phyloP scores from a whole-genome alignment of 2,329 filamentous ascomycete genomes.

The Colletotrichum chlorophyti region DNA sequence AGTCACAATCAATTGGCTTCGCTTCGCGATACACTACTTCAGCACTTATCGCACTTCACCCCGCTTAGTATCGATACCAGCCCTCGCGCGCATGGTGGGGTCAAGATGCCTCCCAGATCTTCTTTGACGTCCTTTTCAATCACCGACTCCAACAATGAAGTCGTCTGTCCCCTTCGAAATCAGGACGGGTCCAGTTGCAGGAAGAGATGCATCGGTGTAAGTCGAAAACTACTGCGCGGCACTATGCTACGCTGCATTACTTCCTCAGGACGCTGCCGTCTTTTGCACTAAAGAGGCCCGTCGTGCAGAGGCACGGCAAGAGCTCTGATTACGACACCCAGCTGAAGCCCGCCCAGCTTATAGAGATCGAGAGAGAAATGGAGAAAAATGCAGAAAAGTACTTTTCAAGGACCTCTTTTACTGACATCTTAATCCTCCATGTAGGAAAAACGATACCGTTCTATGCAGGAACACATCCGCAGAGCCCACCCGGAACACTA shows the following conservation, averaged over 20 bases:
- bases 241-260: conserved; percentile 11
- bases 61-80: conserved; percentile 44
- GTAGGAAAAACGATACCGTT: conserved; percentile 94
- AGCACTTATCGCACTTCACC: conserved; percentile 37
- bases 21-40: conserved; percentile 22
- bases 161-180: conserved; percentile 93
- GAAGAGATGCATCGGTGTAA: conserved; percentile 97
- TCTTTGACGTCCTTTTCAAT: conserved; percentile 90
- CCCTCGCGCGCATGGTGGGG: conserved; percentile 58
- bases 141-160: conserved; percentile 91
- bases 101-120: conserved; percentile 87
- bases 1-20: conserved; percentile 41
- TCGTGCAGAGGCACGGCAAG: too few species aligned
- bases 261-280: conserved; percentile 4
- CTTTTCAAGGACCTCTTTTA: too few species aligned
- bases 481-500: conserved; percentile 97
- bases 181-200: conserved; percentile 97
- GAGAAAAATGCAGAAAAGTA: too few species aligned
- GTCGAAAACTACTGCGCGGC: too few species aligned
- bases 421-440: too few species aligned
- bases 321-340: conserved; percentile 17
- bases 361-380: neutral
- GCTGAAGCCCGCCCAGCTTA: conserved; percentile 10
- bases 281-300: too few species aligned
- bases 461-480: conserved; percentile 99